phyloP scores from a whole-genome alignment of 75 land plant species.

The Selaginella tamariscina region DNA sequence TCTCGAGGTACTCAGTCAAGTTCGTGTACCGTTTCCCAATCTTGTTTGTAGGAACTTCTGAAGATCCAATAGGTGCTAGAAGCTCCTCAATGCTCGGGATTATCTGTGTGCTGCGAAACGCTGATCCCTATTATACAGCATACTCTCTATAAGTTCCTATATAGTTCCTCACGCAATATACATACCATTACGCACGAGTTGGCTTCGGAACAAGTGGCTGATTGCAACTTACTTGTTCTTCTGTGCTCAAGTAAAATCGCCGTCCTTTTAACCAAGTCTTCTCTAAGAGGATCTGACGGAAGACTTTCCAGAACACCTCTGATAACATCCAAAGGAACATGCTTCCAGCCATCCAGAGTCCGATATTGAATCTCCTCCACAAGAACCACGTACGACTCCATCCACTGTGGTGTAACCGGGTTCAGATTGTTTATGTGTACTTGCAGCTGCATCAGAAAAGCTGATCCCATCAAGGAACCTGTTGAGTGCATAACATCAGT shows the following conservation, averaged over 20 bases:
- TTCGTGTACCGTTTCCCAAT: conserved; percentile 14
- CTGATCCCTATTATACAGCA: conserved; percentile 1
- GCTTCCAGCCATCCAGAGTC: conserved; percentile 23
- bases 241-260: neutral
- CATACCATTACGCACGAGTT: neutral
- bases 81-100: conserved; percentile 17
- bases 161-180: neutral
- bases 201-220: neutral
- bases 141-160: neutral
- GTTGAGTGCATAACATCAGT: too few species aligned
- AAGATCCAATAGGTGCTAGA: neutral
- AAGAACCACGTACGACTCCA: conserved; percentile 10
- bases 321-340: conserved; percentile 17
- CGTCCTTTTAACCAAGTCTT: neutral
- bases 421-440: conserved; percentile 8
- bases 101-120: conserved; percentile 3
- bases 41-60: conserved; percentile 7
- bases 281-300: neutral
- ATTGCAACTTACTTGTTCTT: too few species aligned
- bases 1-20: conserved; percentile 15
- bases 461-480: conserved; percentile 16
- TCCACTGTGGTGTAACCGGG: neutral
- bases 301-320: conserved; percentile 13
- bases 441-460: conserved; percentile 15
- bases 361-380: conserved; percentile 19